phyloP scores from a whole-genome alignment of 2,329 filamentous ascomycete genomes.

The Colletotrichum sp. region DNA sequence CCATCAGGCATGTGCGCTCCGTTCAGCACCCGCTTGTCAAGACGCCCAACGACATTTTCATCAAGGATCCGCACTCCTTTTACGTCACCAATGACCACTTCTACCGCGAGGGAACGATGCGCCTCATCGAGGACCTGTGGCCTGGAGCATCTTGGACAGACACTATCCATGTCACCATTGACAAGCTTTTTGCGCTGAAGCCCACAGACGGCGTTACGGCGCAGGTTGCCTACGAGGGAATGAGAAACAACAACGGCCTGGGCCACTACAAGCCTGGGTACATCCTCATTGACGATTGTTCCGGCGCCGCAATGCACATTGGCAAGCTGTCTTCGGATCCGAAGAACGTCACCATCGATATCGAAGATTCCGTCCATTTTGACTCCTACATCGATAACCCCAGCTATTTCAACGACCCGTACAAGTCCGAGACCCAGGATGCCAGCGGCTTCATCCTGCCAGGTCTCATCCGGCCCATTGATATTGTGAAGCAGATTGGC shows the following conservation, averaged over 20 bases:
- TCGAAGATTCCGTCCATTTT: constrained; percentile 48
- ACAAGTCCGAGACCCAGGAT: constrained; percentile 44
- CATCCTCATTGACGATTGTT: constrained; percentile 47
- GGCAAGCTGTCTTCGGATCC: constrained; percentile 27
- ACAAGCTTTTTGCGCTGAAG: background rate
- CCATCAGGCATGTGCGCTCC: constrained; percentile 53
- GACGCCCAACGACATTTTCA: constrained; percentile 65
- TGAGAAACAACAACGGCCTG: constrained; percentile 64
- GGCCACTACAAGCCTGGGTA: constrained; percentile 51
- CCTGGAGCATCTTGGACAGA: constrained; percentile 52
- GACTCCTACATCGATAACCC: constrained; percentile 61
- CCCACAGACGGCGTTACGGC: constrained; percentile 41
- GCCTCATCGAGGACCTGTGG: constrained; percentile 51
- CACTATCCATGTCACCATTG: constrained; percentile 40
- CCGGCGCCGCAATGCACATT: constrained; percentile 53
- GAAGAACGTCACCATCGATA: constrained; percentile 35
- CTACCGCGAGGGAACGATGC: constrained; percentile 52
- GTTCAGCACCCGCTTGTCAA: constrained; percentile 56
- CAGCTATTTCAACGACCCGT: constrained; percentile 61
- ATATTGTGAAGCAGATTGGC: constrained; percentile 36
- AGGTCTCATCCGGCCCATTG: constrained; percentile 47
- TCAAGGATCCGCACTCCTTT: constrained; percentile 50
- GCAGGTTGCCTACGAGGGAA: constrained; percentile 43
- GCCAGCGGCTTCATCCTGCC: constrained; percentile 59
- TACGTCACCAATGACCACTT: constrained; percentile 67